Evolutionary conservation across 129 eudicot genomes (phyloP).

Genomic region (Artemisia annua): DNA sequence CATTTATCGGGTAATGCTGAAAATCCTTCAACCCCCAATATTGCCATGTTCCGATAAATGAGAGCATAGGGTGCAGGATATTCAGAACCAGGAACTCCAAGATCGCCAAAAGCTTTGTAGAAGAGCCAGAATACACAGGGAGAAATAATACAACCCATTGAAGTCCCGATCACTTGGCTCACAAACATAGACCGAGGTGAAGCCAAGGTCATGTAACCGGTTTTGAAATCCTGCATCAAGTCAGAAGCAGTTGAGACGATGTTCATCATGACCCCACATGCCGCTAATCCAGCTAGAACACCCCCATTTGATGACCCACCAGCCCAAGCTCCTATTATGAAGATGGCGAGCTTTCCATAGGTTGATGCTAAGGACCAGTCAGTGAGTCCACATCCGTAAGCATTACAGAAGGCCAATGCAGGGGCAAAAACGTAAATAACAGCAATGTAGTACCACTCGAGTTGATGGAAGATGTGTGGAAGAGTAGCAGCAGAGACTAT

Average conservation of each 20-base stretch:
- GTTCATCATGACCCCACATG: slow-evolving; percentile 99
- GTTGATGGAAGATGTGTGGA: slow-evolving; percentile 71
- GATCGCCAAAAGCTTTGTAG: slow-evolving; percentile 64
- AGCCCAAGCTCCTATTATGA: slow-evolving; percentile 89
- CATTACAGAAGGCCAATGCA: slow-evolving; percentile 76
- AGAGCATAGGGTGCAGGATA: slow-evolving; percentile 81
- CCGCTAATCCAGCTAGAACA: slow-evolving; percentile 82
- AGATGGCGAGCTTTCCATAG: slow-evolving; percentile 88
- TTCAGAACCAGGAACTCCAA: slow-evolving; percentile 61
- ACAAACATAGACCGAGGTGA: slow-evolving; percentile 97
- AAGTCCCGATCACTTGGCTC: slow-evolving; percentile 91
- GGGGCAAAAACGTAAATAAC: slow-evolving; percentile 74
- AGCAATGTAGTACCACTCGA: slow-evolving; percentile 75
- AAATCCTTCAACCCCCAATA: slow-evolving; percentile 88
- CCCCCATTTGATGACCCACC: slow-evolving; percentile 70
- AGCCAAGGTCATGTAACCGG: slow-evolving; percentile 94
- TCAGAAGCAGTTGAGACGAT: slow-evolving; percentile 92
- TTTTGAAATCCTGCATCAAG: slow-evolving; percentile 86
- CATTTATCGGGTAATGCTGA: slow-evolving; percentile 78
- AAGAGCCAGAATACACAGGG: slow-evolving; percentile 96
- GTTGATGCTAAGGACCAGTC: slow-evolving; percentile 96
- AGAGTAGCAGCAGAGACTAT: slow-evolving; percentile 54
- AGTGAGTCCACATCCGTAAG: slow-evolving; percentile 87
- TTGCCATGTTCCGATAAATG: slow-evolving; percentile 77
- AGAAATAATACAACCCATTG: slow-evolving; percentile 84